Evolutionary conservation across 2,329 filamentous ascomycete species (phyloP), one percentile per base, ranked within the genome.

Genomic region (Colletotrichum sp.): DNA sequence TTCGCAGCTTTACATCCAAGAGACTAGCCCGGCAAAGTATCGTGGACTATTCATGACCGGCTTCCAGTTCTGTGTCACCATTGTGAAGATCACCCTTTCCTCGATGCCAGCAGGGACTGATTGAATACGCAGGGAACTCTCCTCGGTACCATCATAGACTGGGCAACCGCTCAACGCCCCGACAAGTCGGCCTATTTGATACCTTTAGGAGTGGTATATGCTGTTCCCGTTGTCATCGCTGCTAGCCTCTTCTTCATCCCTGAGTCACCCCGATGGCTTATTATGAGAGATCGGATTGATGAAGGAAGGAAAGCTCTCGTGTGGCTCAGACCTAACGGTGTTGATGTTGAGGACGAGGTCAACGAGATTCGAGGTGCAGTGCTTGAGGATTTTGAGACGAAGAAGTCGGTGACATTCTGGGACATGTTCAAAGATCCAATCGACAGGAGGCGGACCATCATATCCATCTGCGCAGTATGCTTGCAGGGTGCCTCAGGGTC

Each of bases 301-400:
- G 59, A 62, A n/a, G 59, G 59, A 3, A 62, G 59, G 5, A 34
- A 62, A 3, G 59, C 59, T 30, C 30, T 62, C 0, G 12, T 8
- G 4, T 62, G 59, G 59, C 28, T 62, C 1, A 62, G 59, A 15
- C 59, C 59, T 16, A 21, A 10, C 4, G 59, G 28, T 3, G 59
- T 32, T 13, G 15, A 34, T 15, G 83, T 82, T 1, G 90, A 62
- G 13, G 59, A 62, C 6, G 59, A 62, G 59, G 30, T 62, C 30
- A 32, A 62, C 26, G 59, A 62, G 30, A 62, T 90, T 79, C 86
- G 88, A 76, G 87, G 88, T 18, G 84, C 87, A 3, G 87, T 90
- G 90, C 79, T 87, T 88, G 15, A 90, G 88, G 88, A 81, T 90
- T 1, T 84, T 86, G 2, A 62, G 88, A 87, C n/a, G 88, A 89